Conservation (phyloP, 2,329 filamentous ascomycete species). For the Colletotrichum orchidophilum region DNA sequence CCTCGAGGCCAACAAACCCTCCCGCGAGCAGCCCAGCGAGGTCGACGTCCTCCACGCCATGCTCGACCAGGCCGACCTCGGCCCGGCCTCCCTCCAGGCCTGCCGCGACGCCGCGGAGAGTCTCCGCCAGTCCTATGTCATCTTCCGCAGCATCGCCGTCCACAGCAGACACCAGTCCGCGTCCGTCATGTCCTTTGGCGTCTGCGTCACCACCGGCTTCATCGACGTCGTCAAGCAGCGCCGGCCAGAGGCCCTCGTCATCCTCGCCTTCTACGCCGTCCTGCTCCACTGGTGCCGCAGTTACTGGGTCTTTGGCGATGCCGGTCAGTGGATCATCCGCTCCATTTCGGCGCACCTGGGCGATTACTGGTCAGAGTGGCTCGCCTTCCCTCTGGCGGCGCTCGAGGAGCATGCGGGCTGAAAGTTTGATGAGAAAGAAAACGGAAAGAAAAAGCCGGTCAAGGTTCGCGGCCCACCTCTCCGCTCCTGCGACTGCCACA, state of each 20-base stretch:
- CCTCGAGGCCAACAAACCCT: slow-evolving; percentile 35
- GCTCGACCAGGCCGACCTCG: slow-evolving; percentile 35
- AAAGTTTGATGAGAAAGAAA: not conserved
- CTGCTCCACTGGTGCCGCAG: slow-evolving; percentile 53
- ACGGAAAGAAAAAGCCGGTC: not conserved
- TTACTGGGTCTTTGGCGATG: slow-evolving; percentile 48
- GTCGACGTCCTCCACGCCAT: slow-evolving; percentile 37
- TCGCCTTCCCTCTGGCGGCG: slow-evolving; percentile 32
- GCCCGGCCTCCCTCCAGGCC: slow-evolving; percentile 38
- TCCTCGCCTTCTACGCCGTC: slow-evolving; percentile 60
- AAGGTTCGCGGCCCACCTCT: not conserved
- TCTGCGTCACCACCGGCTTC: slow-evolving; percentile 44
- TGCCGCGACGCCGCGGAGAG: slow-evolving; percentile 42
- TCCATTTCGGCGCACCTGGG: slow-evolving; percentile 41
- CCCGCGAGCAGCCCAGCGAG: slow-evolving; percentile 42
- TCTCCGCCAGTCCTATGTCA: slow-evolving; percentile 47
- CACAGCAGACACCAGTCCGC: slow-evolving; percentile 41
- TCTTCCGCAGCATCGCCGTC: slow-evolving; percentile 39
- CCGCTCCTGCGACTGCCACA: not conserved
- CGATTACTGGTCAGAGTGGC: slow-evolving; percentile 43
- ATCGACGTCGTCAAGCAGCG: slow-evolving; percentile 46
- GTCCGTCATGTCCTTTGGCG: slow-evolving; percentile 42
- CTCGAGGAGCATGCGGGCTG: slow-evolving; percentile 10
- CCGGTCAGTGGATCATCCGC: slow-evolving; percentile 42
- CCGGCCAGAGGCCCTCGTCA: slow-evolving; percentile 53